Percentiles rank a stretch among this genome's conserved stretches.
Evolutionary conservation across 2,329 filamentous ascomycete species (phyloP).

Genomic region (Penicillium palitans): DNA sequence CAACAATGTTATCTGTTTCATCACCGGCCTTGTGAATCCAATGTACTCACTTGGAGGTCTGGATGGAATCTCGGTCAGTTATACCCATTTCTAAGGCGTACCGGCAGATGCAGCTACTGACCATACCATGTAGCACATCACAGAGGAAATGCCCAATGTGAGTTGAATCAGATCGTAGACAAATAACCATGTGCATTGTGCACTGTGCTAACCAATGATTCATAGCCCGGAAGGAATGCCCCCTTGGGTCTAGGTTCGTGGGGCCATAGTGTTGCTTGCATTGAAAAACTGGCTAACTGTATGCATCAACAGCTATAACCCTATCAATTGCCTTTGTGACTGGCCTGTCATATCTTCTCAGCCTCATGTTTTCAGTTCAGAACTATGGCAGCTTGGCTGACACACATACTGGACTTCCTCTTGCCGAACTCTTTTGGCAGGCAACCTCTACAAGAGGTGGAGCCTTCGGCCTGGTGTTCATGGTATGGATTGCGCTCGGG

Average conservation of each 20-base stretch:
- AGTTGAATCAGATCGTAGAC: slow-evolving; percentile 20
- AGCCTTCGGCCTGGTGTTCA: slow-evolving; percentile 53
- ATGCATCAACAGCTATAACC: slow-evolving; percentile 40
- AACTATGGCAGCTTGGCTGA: slow-evolving; percentile 48
- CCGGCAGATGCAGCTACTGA: neutral
- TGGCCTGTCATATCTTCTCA: slow-evolving; percentile 51
- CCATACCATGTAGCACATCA: slow-evolving; percentile 43
- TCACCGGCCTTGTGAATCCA: slow-evolving; percentile 53
- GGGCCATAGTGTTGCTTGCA: neutral
- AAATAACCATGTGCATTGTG: neutral
- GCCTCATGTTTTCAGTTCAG: slow-evolving; percentile 55
- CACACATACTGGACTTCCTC: slow-evolving; percentile 53
- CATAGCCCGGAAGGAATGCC: slow-evolving; percentile 33
- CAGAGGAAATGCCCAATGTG: slow-evolving; percentile 55
- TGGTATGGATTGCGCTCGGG: slow-evolving; percentile 36
- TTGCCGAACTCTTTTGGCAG: slow-evolving; percentile 66
- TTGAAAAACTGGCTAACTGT: slow-evolving; percentile 4
- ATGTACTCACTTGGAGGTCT: slow-evolving; percentile 51
- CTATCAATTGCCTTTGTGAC: slow-evolving; percentile 54
- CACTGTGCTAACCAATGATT: neutral
- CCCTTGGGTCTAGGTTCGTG: slow-evolving; percentile 33
- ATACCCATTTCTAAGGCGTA: neutral
- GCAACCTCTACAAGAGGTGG: slow-evolving; percentile 54
- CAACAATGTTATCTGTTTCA: slow-evolving; percentile 52
- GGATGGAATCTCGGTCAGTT: slow-evolving; percentile 45